phyloP scores from a whole-genome alignment of 1,284 basidiomycete species.

The Trametes hirsuta region DNA sequence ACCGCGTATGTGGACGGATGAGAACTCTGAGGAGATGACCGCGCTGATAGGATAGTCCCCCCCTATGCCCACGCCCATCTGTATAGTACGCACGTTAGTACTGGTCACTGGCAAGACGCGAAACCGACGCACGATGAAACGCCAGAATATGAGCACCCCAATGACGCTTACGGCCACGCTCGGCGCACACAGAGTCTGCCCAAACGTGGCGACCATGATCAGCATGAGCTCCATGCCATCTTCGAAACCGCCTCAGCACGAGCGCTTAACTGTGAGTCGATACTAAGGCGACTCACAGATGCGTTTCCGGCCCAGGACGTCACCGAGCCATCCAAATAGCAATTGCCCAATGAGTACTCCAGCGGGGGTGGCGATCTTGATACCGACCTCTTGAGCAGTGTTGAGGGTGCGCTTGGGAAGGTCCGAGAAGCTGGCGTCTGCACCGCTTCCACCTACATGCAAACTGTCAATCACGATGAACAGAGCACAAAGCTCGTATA shows the following conservation, averaged over 20 bases:
- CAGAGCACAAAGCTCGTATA: background rate
- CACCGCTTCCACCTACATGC: background rate
- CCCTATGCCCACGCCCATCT: conserved; percentile 74
- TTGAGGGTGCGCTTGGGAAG: conserved; percentile 36
- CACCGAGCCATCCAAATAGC: conserved; percentile 74
- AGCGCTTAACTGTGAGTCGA: conserved; percentile 29
- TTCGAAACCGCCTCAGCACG: conserved; percentile 31
- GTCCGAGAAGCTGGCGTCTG: conserved; percentile 18
- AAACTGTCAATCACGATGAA: background rate
- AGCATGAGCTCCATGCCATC: conserved; percentile 76
- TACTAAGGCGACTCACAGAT: conserved; percentile 56
- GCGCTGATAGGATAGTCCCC: conserved; percentile 74
- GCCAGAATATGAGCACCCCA: conserved; percentile 74
- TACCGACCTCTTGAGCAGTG: conserved; percentile 61
- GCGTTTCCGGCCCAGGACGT: conserved; percentile 70
- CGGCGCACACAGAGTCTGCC: conserved; percentile 60
- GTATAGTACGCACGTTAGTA: conserved; percentile 10
- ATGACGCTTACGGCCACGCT: conserved; percentile 69
- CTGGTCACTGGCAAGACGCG: background rate
- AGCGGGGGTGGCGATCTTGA: conserved; percentile 64
- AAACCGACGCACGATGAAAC: conserved; percentile 52
- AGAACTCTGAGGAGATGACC: conserved; percentile 78
- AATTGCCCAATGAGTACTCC: conserved; percentile 59
- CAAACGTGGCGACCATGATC: conserved; percentile 68
- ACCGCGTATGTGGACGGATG: conserved; percentile 72